phyloP scores from a whole-genome alignment of 2,329 filamentous ascomycete species.

The Nothopassalora personata region DNA sequence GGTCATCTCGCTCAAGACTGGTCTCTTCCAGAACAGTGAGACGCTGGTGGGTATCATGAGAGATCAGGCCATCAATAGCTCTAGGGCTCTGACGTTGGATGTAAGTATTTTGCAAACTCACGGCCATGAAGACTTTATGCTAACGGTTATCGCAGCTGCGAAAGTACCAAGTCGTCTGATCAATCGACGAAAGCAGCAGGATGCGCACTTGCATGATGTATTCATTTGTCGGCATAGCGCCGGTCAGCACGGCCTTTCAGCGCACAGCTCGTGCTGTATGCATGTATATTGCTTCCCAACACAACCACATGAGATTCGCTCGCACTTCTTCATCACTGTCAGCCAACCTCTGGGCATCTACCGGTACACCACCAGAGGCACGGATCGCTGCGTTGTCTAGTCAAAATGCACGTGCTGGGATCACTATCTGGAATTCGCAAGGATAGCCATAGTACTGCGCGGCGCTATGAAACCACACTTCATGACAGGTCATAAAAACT shows the following conservation, averaged over 20 bases:
- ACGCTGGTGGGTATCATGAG: conserved; percentile 92
- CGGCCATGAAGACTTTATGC: not conserved
- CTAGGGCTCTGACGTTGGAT: conserved; percentile 86
- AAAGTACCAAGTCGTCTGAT: conserved; percentile 13
- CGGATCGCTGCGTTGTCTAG: not conserved
- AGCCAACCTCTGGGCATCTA: not conserved
- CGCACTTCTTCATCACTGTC: not conserved
- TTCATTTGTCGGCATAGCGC: not conserved
- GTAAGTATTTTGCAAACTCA: conserved; percentile 54
- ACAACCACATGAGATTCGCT: not conserved
- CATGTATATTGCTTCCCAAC: not conserved
- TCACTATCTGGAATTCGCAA: not conserved
- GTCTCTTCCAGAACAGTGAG: conserved; percentile 93
- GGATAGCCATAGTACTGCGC: not conserved
- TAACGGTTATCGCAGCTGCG: conserved; percentile 7
- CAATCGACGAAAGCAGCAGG: not conserved
- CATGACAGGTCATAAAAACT: not conserved
- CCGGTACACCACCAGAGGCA: not conserved
- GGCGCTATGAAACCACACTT: not conserved
- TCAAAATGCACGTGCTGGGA: not conserved
- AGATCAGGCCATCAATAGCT: conserved; percentile 90
- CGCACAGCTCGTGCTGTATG: not conserved
- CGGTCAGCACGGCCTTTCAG: not conserved
- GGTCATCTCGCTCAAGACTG: conserved; percentile 92
- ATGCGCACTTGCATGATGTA: not conserved